Evolutionary conservation across 495 filamentous ascomycete species (phyloP).

Genomic region (Neurospora intermedia): DNA sequence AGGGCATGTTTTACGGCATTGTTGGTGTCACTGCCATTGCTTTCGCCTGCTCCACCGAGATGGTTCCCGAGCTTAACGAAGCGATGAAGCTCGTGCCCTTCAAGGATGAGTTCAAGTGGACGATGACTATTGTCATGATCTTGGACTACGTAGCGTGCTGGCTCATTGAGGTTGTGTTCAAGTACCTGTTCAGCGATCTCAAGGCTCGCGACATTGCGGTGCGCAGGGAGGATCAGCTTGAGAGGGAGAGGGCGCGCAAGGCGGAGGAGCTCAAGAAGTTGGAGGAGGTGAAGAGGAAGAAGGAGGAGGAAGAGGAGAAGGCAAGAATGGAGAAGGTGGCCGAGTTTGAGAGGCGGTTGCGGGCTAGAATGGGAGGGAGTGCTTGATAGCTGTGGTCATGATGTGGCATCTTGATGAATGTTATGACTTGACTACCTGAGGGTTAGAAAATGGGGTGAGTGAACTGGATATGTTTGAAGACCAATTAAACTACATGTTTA

Average conservation of each 20-base stretch:
- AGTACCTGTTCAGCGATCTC: slow-evolving; percentile 82
- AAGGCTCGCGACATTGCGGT: slow-evolving; percentile 88
- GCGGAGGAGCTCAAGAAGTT: slow-evolving; percentile 47
- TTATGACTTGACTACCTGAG: neutral
- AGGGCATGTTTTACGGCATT: slow-evolving; percentile 95
- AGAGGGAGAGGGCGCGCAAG: slow-evolving; percentile 59
- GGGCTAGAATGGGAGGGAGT: slow-evolving; percentile 19
- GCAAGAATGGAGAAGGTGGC: slow-evolving; percentile 27
- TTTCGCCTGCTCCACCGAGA: slow-evolving; percentile 93
- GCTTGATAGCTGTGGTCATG: slow-evolving; percentile 18
- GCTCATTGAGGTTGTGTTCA: slow-evolving; percentile 78
- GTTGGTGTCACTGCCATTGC: slow-evolving; percentile 79
- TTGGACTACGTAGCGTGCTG: slow-evolving; percentile 86
- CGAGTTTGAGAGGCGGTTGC: slow-evolving; percentile 39
- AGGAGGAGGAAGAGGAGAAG: slow-evolving; percentile 27
- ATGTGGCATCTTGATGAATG: slow-evolving; percentile 8
- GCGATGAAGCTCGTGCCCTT: slow-evolving; percentile 92
- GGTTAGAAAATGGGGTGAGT: neutral
- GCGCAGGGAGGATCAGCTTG: slow-evolving; percentile 77
- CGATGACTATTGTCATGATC: slow-evolving; percentile 75
- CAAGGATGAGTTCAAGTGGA: slow-evolving; percentile 75
- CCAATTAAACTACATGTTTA: neutral
- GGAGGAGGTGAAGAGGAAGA: slow-evolving; percentile 43
- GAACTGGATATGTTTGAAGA: neutral
- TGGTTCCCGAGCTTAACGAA: slow-evolving; percentile 90